Evolutionary conservation across 2,329 filamentous ascomycete genomes (phyloP).

Genomic region (Epichloe coenophiala): DNA sequence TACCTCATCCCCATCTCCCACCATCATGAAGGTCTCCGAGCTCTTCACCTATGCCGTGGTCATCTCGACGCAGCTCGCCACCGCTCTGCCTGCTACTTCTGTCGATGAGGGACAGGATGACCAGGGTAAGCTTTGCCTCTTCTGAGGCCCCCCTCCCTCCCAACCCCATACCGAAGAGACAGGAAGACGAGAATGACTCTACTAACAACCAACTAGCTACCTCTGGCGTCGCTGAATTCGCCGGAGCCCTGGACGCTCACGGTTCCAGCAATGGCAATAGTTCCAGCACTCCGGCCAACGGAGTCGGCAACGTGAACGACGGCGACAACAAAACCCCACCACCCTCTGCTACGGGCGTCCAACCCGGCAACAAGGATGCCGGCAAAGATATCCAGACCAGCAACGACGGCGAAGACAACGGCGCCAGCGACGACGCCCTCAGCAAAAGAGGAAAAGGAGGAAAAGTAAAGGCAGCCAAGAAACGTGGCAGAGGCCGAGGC

Average conservation of each 20-base stretch:
- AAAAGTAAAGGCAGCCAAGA: background rate
- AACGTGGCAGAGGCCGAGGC: background rate
- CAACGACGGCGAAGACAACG: background rate
- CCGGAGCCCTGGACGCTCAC: background rate
- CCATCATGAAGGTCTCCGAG: slow-evolving; percentile 3
- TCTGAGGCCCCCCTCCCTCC: background rate
- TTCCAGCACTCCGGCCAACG: background rate
- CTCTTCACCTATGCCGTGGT: slow-evolving; percentile 1
- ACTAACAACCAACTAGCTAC: background rate
- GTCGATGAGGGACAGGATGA: background rate
- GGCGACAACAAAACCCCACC: background rate
- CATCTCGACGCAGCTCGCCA: background rate
- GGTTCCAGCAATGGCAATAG: background rate
- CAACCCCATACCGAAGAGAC: too few species aligned
- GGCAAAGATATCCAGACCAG: background rate
- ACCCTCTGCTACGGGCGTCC: background rate
- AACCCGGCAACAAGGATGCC: background rate
- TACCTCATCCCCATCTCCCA: too few species aligned
- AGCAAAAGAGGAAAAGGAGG: background rate
- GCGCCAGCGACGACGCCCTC: background rate
- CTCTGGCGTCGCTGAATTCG: background rate
- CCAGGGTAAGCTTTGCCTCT: background rate
- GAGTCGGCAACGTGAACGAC: background rate
- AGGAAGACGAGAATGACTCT: background rate
- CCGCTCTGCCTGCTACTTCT: background rate